phyloP scores from a whole-genome alignment of 2,329 filamentous ascomycete species.

The Corinectria fuckeliana region DNA sequence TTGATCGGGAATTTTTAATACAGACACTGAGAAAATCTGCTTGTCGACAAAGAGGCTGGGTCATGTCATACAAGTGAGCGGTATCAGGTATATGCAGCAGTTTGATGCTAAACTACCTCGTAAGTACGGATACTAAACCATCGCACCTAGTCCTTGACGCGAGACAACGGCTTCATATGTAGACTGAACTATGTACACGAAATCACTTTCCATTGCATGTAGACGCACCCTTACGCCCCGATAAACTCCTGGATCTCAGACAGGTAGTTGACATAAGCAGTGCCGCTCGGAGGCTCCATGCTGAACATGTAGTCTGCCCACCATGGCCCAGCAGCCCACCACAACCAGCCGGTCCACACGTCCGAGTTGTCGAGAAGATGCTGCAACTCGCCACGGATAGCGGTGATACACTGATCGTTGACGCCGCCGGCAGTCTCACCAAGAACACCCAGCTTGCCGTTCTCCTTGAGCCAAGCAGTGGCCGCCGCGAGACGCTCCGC shows the following conservation, averaged over 20 bases:
- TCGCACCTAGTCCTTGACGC: too few relatives aligned
- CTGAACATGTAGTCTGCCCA: constrained; percentile 59
- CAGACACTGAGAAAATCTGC: too few relatives aligned
- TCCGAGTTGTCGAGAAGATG: constrained; percentile 62
- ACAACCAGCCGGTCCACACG: constrained; percentile 63
- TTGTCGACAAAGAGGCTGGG: too few relatives aligned
- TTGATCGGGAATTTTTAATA: neutral
- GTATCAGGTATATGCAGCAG: neutral
- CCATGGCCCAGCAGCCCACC: constrained; percentile 67
- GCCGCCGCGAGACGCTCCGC: constrained; percentile 55
- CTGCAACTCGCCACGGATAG: constrained; percentile 58
- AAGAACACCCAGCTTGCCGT: constrained; percentile 61
- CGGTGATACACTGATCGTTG: constrained; percentile 57
- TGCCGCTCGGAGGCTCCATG: constrained; percentile 54
- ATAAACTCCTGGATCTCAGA: constrained; percentile 10
- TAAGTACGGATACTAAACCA: too few relatives aligned
- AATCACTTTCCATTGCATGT: neutral
- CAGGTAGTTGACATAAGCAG: constrained; percentile 41
- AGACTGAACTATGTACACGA: neutral
- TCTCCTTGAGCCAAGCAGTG: constrained; percentile 61
- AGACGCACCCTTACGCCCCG: neutral
- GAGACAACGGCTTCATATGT: neutral
- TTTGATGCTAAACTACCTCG: too few relatives aligned
- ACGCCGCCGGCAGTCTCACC: constrained; percentile 64
- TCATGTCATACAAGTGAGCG: neutral